A percentile compares a stretch with the other conserved stretches of the same genome.
Conservation (phyloP, 2,329 filamentous ascomycete species). For the Aspergillaceae sp. region DNA sequence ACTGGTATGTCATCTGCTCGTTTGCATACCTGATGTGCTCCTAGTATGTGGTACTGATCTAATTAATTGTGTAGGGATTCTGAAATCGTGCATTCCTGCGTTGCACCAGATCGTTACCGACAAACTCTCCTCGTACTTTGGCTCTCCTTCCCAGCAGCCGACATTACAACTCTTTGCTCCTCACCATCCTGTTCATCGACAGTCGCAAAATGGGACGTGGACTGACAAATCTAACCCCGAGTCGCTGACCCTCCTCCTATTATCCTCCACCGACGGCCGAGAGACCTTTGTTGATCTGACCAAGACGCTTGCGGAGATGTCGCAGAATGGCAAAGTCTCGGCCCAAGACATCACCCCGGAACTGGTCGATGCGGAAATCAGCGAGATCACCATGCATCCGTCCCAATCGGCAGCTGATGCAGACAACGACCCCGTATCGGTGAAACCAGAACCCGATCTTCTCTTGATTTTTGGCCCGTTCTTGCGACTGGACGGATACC, state of each 20-base stretch:
- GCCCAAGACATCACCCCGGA: conserved; percentile 75
- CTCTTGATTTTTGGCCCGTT: conserved; percentile 78
- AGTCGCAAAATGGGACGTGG: conserved; percentile 9
- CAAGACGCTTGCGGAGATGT: conserved; percentile 89
- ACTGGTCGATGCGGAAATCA: conserved; percentile 81
- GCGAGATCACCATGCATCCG: conserved; percentile 41
- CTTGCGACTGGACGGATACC: conserved; percentile 81
- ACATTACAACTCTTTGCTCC: conserved; percentile 64
- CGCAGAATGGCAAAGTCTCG: conserved; percentile 74
- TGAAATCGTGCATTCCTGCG: conserved; percentile 83
- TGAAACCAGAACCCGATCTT: conserved; percentile 84
- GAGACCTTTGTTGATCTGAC: conserved; percentile 94
- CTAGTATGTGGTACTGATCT: neutral
- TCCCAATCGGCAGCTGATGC: conserved; percentile 8
- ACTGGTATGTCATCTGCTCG: conserved; percentile 53
- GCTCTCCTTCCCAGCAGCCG: conserved; percentile 56
- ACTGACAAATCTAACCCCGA: conserved; percentile 16
- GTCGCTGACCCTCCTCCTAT: conserved; percentile 58
- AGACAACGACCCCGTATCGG: conserved; percentile 19
- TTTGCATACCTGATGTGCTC: no score
- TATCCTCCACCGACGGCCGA: conserved; percentile 80
- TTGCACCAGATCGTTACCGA: conserved; percentile 69
- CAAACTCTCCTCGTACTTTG: conserved; percentile 83
- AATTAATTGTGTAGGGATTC: conserved; percentile 51
- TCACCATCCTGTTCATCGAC: conserved; percentile 48